phyloP scores from a whole-genome alignment of 1,139 yeast species.

The Sugiyamaella pinicola region DNA sequence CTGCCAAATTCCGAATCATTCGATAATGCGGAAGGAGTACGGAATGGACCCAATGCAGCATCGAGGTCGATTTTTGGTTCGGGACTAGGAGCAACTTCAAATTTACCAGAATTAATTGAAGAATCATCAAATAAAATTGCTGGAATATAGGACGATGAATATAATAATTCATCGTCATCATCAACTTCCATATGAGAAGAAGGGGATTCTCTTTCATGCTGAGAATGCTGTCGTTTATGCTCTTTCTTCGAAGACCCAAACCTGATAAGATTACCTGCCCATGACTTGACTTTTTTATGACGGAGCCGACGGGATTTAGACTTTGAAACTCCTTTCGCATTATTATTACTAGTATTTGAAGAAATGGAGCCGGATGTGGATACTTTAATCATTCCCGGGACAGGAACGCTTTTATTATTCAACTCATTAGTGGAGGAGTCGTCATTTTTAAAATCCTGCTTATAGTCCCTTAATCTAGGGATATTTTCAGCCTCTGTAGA shows the following conservation, averaged over 20 bases:
- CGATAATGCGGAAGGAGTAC: conserved; percentile 20
- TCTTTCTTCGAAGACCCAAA: conserved; percentile 29
- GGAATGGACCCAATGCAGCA: conserved; percentile 39
- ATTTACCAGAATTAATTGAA: background rate
- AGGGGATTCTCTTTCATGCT: background rate
- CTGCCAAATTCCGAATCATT: conserved; percentile 23
- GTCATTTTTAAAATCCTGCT: background rate
- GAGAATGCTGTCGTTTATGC: background rate
- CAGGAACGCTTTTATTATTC: background rate
- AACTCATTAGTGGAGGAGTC: background rate
- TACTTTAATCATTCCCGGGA: conserved; percentile 8
- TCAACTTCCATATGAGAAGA: conserved; percentile 7
- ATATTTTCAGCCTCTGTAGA: conserved; percentile 2
- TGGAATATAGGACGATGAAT: conserved; percentile 24
- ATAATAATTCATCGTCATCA: conserved; percentile 2
- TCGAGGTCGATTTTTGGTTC: conserved; percentile 39
- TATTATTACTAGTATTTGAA: conserved; percentile 1
- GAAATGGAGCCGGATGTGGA: conserved; percentile 7
- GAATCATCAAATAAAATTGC: conserved; percentile 1
- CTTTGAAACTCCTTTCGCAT: conserved; percentile 11
- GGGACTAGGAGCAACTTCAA: conserved; percentile 8
- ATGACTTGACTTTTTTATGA: conserved; percentile 35
- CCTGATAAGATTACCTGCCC: conserved; percentile 35
- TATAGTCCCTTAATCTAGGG: background rate
- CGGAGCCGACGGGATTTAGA: conserved; percentile 19